Evolutionary conservation across 768 basidiomycete genomes (phyloP).

Genomic region (Boletales sp.): DNA sequence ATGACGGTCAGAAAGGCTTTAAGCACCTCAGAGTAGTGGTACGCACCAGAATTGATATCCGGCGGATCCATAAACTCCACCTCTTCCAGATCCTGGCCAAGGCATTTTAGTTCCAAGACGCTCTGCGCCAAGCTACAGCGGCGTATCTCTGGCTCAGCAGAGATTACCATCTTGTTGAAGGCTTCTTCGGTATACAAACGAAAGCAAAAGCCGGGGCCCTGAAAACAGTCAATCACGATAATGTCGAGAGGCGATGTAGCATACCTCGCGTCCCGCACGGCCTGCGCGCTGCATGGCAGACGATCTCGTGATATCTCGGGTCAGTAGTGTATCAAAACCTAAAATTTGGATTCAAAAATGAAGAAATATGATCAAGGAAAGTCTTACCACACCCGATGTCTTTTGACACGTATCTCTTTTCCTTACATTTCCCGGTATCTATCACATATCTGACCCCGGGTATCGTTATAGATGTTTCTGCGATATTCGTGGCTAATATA

Average conservation of each 20-base stretch:
- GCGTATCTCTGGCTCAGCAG: conserved; percentile 86
- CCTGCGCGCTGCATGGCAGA: conserved; percentile 94
- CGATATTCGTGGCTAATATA: conserved; percentile 96
- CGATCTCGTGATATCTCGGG: conserved; percentile 81
- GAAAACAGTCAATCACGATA: conserved; percentile 1
- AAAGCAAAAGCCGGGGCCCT: conserved; percentile 86
- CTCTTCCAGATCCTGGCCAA: conserved; percentile 74
- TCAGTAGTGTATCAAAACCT: conserved; percentile 88
- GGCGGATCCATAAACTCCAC: conserved; percentile 91
- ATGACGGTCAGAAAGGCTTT: background rate
- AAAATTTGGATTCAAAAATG: conserved; percentile 1
- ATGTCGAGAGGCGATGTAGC: background rate
- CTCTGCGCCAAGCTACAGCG: conserved; percentile 82
- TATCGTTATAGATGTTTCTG: conserved; percentile 97
- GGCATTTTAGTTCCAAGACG: conserved; percentile 80
- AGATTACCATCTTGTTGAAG: conserved; percentile 60
- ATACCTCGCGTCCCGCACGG: conserved; percentile 91
- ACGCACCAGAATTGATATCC: conserved; percentile 67
- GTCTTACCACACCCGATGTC: conserved; percentile 61
- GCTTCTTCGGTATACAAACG: conserved; percentile 86
- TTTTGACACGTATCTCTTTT: conserved; percentile 79
- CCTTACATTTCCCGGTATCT: conserved; percentile 94
- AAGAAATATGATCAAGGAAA: background rate
- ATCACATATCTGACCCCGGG: conserved; percentile 95
- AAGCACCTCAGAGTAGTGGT: no score